phyloP scores from a whole-genome alignment of 495 filamentous ascomycete species.

The Cercophora newfieldiana region DNA sequence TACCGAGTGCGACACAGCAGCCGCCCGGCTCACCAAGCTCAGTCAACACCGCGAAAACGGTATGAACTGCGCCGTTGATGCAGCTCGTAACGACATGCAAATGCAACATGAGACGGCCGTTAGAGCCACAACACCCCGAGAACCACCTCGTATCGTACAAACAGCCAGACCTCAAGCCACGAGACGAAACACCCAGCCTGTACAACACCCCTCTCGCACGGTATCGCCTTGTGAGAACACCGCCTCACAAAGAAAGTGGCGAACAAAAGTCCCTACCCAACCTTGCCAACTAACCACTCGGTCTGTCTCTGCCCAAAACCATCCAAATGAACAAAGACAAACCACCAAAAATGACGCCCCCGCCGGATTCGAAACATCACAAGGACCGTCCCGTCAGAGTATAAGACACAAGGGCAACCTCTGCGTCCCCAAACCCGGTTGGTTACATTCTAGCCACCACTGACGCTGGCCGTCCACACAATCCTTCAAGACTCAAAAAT shows the following conservation, averaged over 20 bases:
- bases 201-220: neutral
- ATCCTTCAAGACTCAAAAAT: neutral
- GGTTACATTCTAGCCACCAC: neutral
- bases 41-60: neutral
- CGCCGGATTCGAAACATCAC: too few relatives aligned
- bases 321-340: too few relatives aligned
- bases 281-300: too few relatives aligned
- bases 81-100: neutral
- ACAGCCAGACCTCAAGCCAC: neutral
- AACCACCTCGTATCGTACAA: neutral
- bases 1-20: neutral
- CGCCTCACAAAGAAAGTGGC: too few relatives aligned
- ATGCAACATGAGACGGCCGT: neutral
- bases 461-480: neutral
- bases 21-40: neutral
- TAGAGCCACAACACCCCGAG: neutral
- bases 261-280: too few relatives aligned
- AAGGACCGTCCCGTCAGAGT: neutral
- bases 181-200: neutral
- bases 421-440: neutral
- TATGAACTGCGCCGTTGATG: neutral
- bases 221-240: too few relatives aligned
- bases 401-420: neutral
- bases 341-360: too few relatives aligned
- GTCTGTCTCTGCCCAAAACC: too few relatives aligned